phyloP scores from a whole-genome alignment of 306 rosid genomes.

The Quillaja saponaria region DNA sequence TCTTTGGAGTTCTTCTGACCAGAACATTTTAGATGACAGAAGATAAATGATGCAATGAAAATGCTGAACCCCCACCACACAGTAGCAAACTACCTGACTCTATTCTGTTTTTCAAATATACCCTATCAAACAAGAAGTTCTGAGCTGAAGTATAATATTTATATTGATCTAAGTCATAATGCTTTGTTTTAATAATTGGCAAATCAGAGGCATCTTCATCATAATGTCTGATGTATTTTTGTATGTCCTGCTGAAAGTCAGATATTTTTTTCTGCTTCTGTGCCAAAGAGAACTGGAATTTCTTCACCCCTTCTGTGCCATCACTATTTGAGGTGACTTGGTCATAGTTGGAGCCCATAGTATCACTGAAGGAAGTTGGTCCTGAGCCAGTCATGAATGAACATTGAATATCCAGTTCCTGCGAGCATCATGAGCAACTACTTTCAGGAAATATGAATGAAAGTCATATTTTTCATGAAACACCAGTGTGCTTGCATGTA shows the following conservation, averaged over 20 bases:
- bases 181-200: slow-evolving; percentile 34
- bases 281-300: slow-evolving; percentile 59
- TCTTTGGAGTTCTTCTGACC: no score
- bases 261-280: slow-evolving; percentile 48
- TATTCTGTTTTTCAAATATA: slow-evolving; percentile 50
- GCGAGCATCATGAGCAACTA: slow-evolving; percentile 23
- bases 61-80: slow-evolving; percentile 47
- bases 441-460: no score
- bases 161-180: slow-evolving; percentile 40
- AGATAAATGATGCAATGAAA: no score
- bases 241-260: slow-evolving; percentile 50
- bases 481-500: background rate
- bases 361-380: slow-evolving; percentile 26
- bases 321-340: slow-evolving; percentile 35
- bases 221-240: slow-evolving; percentile 57
- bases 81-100: slow-evolving; percentile 64
- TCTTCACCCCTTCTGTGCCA: slow-evolving; percentile 31
- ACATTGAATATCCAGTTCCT: slow-evolving; percentile 44
- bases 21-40: no score
- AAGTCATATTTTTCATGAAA: no score
- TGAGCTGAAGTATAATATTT: slow-evolving; percentile 45
- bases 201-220: slow-evolving; percentile 44
- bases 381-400: slow-evolving; percentile 29
- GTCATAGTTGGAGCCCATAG: slow-evolving; percentile 21
- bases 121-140: slow-evolving; percentile 57